A percentile compares a stretch with the other conserved stretches of the same genome.
Evolutionary conservation across 2,329 filamentous ascomycete species (phyloP).

Genomic region (Parastagonospora nodorum): DNA sequence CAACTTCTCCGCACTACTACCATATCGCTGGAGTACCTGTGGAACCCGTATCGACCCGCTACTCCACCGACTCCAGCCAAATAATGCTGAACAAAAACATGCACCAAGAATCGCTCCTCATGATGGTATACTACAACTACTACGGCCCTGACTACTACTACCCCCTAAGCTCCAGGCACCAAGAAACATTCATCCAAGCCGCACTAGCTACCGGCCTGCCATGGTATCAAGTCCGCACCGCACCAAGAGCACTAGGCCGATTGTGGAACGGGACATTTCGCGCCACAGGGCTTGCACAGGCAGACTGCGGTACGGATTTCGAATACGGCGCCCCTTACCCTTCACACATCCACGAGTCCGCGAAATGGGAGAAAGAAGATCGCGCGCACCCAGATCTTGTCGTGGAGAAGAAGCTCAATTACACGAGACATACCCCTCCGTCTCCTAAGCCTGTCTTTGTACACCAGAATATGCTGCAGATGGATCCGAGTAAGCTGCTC

Average conservation of each 20-base stretch:
- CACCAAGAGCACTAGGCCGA: constrained; percentile 39
- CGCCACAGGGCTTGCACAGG: constrained; percentile 22
- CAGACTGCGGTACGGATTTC: constrained; percentile 25
- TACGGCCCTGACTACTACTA: constrained; percentile 60
- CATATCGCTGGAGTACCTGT: constrained; percentile 48
- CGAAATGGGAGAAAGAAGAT: constrained; percentile 14
- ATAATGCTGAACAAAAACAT: constrained; percentile 55
- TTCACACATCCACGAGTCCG: constrained; percentile 17
- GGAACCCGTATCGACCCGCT: constrained; percentile 31
- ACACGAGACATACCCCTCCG: constrained; percentile 3
- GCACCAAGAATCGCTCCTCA: constrained; percentile 54
- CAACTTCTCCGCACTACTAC: constrained; percentile 52
- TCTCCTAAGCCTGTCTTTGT: constrained; percentile 23
- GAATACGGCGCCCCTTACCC: constrained; percentile 18
- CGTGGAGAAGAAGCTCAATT: constrained; percentile 6
- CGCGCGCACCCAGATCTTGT: not conserved
- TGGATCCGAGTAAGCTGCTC: constrained; percentile 21
- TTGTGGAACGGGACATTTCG: constrained; percentile 13
- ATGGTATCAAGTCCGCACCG: constrained; percentile 49
- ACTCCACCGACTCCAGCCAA: constrained; percentile 56
- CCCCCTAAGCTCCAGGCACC: constrained; percentile 55
- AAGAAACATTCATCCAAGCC: constrained; percentile 56
- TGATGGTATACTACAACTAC: constrained; percentile 62
- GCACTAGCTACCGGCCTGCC: constrained; percentile 49
- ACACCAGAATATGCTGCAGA: constrained; percentile 26